phyloP scores from a whole-genome alignment of 2,329 filamentous ascomycete genomes.

The Pseudomassariella vexata region DNA sequence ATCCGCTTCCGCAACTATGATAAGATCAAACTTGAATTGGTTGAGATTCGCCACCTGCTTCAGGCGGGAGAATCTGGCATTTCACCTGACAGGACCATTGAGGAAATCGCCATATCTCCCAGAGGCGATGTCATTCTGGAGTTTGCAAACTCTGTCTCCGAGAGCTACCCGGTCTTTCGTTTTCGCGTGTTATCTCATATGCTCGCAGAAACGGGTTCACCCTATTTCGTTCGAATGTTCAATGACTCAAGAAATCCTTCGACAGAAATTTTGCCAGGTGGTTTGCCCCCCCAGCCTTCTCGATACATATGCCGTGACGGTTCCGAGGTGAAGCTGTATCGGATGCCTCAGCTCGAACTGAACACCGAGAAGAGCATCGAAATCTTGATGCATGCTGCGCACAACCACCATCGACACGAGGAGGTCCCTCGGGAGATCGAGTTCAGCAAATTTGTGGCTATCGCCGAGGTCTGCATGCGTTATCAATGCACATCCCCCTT shows the following conservation, averaged over 20 bases:
- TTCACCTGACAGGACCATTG: conserved; percentile 29
- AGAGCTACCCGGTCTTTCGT: conserved; percentile 32
- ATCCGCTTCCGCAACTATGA: conserved; percentile 43
- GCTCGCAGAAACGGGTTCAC: conserved; percentile 44
- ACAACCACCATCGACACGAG: conserved; percentile 42
- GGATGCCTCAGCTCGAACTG: conserved; percentile 46
- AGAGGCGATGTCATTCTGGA: conserved; percentile 46
- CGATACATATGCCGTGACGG: conserved; percentile 36
- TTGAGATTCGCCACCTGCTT: conserved; percentile 32
- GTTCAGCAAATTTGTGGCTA: conserved; percentile 44
- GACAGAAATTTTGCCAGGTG: not conserved
- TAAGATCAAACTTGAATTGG: conserved; percentile 34
- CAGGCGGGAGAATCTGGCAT: conserved; percentile 34
- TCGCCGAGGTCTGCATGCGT: conserved; percentile 43
- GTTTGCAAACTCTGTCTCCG: conserved; percentile 37
- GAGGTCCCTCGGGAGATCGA: conserved; percentile 38
- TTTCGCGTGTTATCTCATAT: conserved; percentile 47
- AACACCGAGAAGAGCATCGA: conserved; percentile 36
- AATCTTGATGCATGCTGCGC: conserved; percentile 44
- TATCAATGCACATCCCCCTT: conserved; percentile 47
- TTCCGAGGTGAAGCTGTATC: conserved; percentile 38
- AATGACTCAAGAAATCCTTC: too few species aligned
- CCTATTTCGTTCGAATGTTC: conserved; percentile 46
- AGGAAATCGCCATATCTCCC: conserved; percentile 36
- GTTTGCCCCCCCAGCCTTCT: conserved; percentile 26